Percentiles rank a stretch among this genome's conserved stretches.
Conservation (phyloP, 1,284 basidiomycete genomes). For the Salmacisia buchloeana region DNA sequence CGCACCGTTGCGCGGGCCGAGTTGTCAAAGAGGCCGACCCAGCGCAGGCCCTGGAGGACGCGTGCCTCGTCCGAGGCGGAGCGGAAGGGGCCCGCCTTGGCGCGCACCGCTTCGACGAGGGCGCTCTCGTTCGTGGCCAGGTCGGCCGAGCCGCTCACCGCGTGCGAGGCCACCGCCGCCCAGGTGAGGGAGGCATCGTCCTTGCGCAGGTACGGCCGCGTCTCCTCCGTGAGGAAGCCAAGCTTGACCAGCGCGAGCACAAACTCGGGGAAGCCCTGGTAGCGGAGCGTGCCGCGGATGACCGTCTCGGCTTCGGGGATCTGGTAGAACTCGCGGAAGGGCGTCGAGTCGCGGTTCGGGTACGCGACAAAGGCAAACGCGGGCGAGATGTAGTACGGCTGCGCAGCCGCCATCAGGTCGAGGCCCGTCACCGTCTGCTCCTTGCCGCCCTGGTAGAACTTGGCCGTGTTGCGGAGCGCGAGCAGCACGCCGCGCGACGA, state of each 20-base stretch:
- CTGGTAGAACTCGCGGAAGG: conserved; percentile 75
- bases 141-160: conserved; percentile 64
- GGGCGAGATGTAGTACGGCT: conserved; percentile 91
- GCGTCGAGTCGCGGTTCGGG: conserved; percentile 90
- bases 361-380: conserved; percentile 95
- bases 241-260: conserved; percentile 80
- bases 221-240: conserved; percentile 70
- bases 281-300: conserved; percentile 87
- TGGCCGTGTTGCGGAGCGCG: conserved; percentile 85
- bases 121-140: conserved; percentile 57
- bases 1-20: conserved; percentile 56
- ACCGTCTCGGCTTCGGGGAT: conserved; percentile 92
- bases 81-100: conserved; percentile 30
- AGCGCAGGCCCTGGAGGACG: conserved; percentile 59
- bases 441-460: conserved; percentile 56
- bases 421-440: conserved; percentile 42
- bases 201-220: conserved; percentile 64
- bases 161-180: conserved; percentile 68
- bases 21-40: conserved; percentile 79
- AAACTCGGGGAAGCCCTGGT: conserved; percentile 98
- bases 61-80: conserved; percentile 32
- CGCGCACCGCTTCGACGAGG: conserved; percentile 32
- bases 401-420: conserved; percentile 57
- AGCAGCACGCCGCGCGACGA: conserved; percentile 92
- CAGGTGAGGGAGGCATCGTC: conserved; percentile 50